Percentiles rank a stretch among this genome's conserved stretches.
Evolutionary conservation across 2,329 filamentous ascomycete species (phyloP).

Genomic region (Penicillium sp.): DNA sequence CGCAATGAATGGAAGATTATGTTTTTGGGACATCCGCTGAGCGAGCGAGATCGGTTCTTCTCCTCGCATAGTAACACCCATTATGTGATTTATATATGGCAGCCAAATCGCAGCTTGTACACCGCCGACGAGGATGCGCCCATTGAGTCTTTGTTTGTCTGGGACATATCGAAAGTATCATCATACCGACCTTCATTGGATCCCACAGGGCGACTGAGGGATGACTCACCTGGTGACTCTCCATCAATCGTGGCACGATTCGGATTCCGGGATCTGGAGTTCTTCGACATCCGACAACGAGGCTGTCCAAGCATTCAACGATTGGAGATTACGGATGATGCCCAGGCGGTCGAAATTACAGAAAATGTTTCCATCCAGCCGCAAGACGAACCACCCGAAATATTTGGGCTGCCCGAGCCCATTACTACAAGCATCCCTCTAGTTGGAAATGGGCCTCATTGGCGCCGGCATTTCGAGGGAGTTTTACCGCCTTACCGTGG

Average conservation of each 20-base stretch:
- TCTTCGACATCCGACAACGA: slow-evolving; percentile 48
- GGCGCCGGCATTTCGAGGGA: slow-evolving; percentile 40
- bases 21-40: slow-evolving; percentile 48
- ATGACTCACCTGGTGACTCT: slow-evolving; percentile 27
- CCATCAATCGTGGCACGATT: slow-evolving; percentile 46
- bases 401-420: slow-evolving; percentile 25
- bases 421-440: slow-evolving; percentile 49
- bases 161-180: slow-evolving; percentile 49
- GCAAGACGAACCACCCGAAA: slow-evolving; percentile 33
- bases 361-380: slow-evolving; percentile 46
- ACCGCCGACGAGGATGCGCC: slow-evolving; percentile 48
- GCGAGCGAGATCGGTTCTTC: slow-evolving; percentile 53
- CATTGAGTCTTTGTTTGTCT: slow-evolving; percentile 51
- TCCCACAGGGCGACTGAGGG: slow-evolving; percentile 32
- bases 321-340: slow-evolving; percentile 45
- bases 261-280: slow-evolving; percentile 45
- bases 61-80: slow-evolving; percentile 52
- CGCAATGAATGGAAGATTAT: slow-evolving; percentile 56
- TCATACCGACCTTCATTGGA: slow-evolving; percentile 46
- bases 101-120: slow-evolving; percentile 49
- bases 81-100: slow-evolving; percentile 56
- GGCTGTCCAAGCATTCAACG: slow-evolving; percentile 44
- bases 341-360: slow-evolving; percentile 45
- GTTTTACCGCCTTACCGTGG: slow-evolving; percentile 41
- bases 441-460: slow-evolving; percentile 42